A percentile compares a stretch with the other conserved stretches of the same genome.
Evolutionary conservation across 2,329 filamentous ascomycete species (phyloP).

Genomic region (Pseudogymnoascus sp.): DNA sequence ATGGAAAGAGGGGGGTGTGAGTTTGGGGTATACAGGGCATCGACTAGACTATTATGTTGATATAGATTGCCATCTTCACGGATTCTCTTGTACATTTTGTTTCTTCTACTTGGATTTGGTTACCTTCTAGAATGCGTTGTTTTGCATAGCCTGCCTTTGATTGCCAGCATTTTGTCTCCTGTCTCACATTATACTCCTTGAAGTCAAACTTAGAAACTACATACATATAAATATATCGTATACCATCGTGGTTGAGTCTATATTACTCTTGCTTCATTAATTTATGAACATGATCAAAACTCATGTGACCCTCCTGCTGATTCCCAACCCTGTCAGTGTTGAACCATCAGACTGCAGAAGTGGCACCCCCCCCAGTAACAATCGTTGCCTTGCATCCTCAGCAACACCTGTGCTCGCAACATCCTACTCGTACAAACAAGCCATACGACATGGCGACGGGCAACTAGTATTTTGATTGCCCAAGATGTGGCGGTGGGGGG

Average conservation of each 20-base stretch:
- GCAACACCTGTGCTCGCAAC: background rate
- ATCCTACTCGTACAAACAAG: background rate
- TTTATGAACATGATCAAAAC: background rate
- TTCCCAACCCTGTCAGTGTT: background rate
- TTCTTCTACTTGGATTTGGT: background rate
- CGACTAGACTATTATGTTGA: background rate
- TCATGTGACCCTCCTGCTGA: background rate
- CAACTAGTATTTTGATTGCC: background rate
- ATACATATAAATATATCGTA: background rate
- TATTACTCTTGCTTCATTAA: background rate
- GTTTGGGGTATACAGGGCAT: background rate
- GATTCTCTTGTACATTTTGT: background rate
- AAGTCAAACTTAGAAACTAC: background rate
- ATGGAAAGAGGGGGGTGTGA: conserved; percentile 25
- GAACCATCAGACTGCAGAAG: too few relatives aligned
- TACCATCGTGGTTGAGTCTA: background rate
- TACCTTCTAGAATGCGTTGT: conserved; percentile 1
- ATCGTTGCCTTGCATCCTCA: background rate
- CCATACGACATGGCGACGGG: background rate
- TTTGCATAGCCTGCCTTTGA: conserved; percentile 9
- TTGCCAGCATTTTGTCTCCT: background rate
- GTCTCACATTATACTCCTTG: background rate
- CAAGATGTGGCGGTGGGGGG: background rate
- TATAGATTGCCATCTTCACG: background rate
- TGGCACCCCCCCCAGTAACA: background rate